These are phyloP conservation scores for Nitzschia sp. DNA, from an alignment of 108 stramenopile species.

Conservation along the genomic window DNA sequence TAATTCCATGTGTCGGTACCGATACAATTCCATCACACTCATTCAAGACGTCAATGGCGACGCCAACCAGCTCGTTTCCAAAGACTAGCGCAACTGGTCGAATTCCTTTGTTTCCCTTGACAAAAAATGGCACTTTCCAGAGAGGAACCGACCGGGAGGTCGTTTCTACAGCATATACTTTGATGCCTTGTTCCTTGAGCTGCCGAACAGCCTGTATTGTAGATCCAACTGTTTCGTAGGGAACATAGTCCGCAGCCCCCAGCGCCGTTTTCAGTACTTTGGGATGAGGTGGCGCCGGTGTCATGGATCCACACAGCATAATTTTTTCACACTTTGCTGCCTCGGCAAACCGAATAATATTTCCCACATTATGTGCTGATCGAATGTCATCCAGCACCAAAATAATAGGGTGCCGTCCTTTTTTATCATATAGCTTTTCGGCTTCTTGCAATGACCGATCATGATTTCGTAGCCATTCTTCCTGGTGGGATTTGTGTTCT, in stretches of 20 bases:
- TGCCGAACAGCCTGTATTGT: slow-evolving; percentile 48
- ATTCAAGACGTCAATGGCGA: slow-evolving; percentile 44
- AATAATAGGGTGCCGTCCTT: slow-evolving; percentile 33
- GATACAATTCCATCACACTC: slow-evolving; percentile 50
- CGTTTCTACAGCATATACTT: slow-evolving; percentile 51
- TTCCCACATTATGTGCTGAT: slow-evolving; percentile 58
- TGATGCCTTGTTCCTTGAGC: slow-evolving; percentile 42
- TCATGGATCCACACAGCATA: slow-evolving; percentile 55
- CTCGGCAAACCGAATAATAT: slow-evolving; percentile 52
- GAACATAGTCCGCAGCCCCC: slow-evolving; percentile 52
- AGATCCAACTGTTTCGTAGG: slow-evolving; percentile 34
- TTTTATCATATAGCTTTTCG: background rate
- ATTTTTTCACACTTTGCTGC: slow-evolving; percentile 46
- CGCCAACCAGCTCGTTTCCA: slow-evolving; percentile 62
- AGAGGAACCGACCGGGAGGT: slow-evolving; percentile 45
- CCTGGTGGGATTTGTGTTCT: slow-evolving; percentile 51
- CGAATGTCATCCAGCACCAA: slow-evolving; percentile 58
- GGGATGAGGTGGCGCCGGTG: slow-evolving; percentile 55
- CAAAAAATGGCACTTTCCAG: slow-evolving; percentile 46
- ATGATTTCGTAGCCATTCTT: slow-evolving; percentile 59
- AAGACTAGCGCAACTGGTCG: slow-evolving; percentile 48
- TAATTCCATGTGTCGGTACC: slow-evolving; percentile 56
- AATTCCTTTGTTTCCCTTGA: background rate
- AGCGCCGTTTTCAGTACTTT: slow-evolving; percentile 56
- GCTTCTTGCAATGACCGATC: slow-evolving; percentile 37